Conservation (phyloP, 371 early-diverging fungal species). For the Mortierella polycephala region DNA sequence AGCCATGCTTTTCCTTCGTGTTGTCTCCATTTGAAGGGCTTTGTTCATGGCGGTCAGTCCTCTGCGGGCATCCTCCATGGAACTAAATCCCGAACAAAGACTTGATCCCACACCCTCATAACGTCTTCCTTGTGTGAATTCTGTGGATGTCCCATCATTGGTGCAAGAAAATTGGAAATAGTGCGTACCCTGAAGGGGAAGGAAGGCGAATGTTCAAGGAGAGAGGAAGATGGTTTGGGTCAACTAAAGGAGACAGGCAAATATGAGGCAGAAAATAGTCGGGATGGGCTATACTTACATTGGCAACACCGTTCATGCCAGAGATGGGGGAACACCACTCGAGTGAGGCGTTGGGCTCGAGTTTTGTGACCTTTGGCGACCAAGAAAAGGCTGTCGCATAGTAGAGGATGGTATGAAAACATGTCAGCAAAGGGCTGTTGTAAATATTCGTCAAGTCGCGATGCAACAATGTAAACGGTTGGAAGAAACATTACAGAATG, state of each 20-base stretch:
- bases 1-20: conserved; percentile 15
- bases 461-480: not conserved
- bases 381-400: conserved; percentile 14
- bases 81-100: conserved; percentile 15
- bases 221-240: not conserved
- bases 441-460: too few species aligned
- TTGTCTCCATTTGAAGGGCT: conserved; percentile 25
- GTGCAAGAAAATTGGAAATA: conserved; percentile 35
- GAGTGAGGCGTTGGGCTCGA: conserved; percentile 25
- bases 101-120: conserved; percentile 32
- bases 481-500: conserved; percentile 27
- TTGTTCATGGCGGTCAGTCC: conserved; percentile 41
- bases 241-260: not conserved
- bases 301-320: conserved; percentile 17
- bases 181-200: conserved; percentile 31
- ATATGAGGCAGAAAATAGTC: not conserved
- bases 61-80: conserved; percentile 21
- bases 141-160: conserved; percentile 20
- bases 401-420: not conserved
- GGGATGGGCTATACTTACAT: conserved; percentile 6
- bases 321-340: conserved; percentile 31
- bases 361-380: conserved; percentile 35
- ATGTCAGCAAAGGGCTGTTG: not conserved
- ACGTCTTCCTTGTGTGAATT: conserved; percentile 40
- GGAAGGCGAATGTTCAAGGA: not conserved